A percentile compares a stretch with the other conserved stretches of the same genome.
Conservation (phyloP, 2,329 filamentous ascomycete genomes). For the Colletotrichum sp. region DNA sequence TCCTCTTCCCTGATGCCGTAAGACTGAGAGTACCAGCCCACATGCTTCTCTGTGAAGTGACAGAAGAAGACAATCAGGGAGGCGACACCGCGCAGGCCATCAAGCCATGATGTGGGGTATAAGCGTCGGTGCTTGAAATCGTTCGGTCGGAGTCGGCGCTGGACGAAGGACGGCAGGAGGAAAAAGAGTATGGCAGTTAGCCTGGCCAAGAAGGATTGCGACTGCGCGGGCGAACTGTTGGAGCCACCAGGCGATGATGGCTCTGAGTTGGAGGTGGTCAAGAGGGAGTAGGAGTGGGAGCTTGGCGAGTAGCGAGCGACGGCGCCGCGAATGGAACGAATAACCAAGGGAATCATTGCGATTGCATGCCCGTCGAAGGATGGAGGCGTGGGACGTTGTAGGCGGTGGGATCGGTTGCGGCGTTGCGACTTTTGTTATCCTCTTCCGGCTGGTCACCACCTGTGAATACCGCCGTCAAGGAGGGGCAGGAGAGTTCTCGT, state of each 20-base stretch:
- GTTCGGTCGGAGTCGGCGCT: constrained; percentile 30
- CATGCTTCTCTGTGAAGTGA: constrained; percentile 49
- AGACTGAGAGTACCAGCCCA: constrained; percentile 33
- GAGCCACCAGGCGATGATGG: background rate
- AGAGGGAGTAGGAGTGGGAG: constrained; percentile 2
- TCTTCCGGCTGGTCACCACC: background rate
- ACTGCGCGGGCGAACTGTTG: background rate
- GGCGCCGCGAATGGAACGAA: constrained; percentile 21
- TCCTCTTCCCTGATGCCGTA: constrained; percentile 37
- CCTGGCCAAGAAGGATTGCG: background rate
- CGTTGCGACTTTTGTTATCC: background rate
- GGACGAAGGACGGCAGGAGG: constrained; percentile 34
- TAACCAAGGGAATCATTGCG: constrained; percentile 19
- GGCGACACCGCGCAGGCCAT: constrained; percentile 54
- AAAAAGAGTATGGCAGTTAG: constrained; percentile 25
- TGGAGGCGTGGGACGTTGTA: background rate
- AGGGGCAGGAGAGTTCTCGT: background rate
- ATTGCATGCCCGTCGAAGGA: background rate
- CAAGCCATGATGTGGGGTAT: constrained; percentile 51
- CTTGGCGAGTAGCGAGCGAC: constrained; percentile 13
- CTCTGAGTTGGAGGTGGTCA: constrained; percentile 9
- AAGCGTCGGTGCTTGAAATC: constrained; percentile 24
- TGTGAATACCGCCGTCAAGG: background rate
- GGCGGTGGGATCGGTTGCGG: background rate
- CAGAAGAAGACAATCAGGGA: constrained; percentile 53